Conservation (phyloP, 23 red algal genomes). For the Pyropia yezoensis region DNA sequence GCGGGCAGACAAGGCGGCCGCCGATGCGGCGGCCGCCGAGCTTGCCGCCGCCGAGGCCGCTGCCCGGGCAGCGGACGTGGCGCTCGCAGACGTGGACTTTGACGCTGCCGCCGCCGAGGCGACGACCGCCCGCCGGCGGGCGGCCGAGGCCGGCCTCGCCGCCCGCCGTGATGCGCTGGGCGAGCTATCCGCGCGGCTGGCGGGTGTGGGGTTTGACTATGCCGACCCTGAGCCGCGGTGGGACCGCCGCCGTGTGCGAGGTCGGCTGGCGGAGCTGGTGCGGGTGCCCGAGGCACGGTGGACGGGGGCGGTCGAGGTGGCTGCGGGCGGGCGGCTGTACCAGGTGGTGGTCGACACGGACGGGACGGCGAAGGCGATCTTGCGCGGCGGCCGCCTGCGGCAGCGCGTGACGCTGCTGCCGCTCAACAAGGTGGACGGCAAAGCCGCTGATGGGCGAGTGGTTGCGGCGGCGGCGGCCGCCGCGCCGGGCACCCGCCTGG, state of each 20-base stretch:
- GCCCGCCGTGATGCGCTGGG: slow-evolving; percentile 33
- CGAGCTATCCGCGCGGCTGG: slow-evolving; percentile 46
- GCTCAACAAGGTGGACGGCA: slow-evolving; percentile 79
- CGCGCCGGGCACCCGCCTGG: slow-evolving; percentile 46
- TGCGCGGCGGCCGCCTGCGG: slow-evolving; percentile 49
- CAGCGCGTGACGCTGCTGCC: slow-evolving; percentile 91
- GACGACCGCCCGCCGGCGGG: slow-evolving; percentile 13
- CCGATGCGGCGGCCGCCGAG: slow-evolving; percentile 44
- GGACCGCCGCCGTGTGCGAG: slow-evolving; percentile 65
- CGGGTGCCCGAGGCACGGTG: slow-evolving; percentile 41
- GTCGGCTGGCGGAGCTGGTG: slow-evolving; percentile 70
- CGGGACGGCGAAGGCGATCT: slow-evolving; percentile 66
- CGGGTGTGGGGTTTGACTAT: slow-evolving; percentile 65
- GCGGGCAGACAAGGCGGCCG: slow-evolving; percentile 32
- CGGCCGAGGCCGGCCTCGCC: slow-evolving; percentile 21
- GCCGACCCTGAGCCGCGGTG: slow-evolving; percentile 49
- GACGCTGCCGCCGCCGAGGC: slow-evolving; percentile 39
- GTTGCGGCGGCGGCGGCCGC: slow-evolving; percentile 29
- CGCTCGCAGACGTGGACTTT: slow-evolving; percentile 88
- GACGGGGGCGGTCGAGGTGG: slow-evolving; percentile 72
- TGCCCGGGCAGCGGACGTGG: slow-evolving; percentile 47
- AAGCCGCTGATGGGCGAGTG: slow-evolving; percentile 12
- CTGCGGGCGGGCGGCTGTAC: slow-evolving; percentile 75
- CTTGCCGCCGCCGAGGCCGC: slow-evolving; percentile 34
- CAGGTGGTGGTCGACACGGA: slow-evolving; percentile 96